Evolutionary conservation across 768 basidiomycete genomes (phyloP).

Genomic region (Panaeolus cyanescens): DNA sequence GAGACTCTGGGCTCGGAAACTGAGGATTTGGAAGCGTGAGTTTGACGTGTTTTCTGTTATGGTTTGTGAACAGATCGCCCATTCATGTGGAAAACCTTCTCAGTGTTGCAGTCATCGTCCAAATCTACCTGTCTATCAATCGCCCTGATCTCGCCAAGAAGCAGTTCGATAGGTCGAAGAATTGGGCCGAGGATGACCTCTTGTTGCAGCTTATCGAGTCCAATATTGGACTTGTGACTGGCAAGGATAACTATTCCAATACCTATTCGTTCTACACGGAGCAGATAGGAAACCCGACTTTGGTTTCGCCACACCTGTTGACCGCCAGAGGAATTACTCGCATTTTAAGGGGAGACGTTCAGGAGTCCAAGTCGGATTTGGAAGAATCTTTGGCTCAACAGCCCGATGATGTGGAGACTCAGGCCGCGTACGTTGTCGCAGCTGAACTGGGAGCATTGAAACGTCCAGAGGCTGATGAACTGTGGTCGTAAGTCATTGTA

Average conservation of each 20-base stretch:
- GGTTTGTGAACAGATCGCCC: neutral
- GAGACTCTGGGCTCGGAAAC: slow-evolving; percentile 81
- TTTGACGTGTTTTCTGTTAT: slow-evolving; percentile 33
- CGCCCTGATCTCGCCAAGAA: slow-evolving; percentile 86
- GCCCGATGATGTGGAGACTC: slow-evolving; percentile 61
- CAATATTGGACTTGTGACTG: slow-evolving; percentile 72
- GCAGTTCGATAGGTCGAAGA: slow-evolving; percentile 81
- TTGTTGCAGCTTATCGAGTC: slow-evolving; percentile 91
- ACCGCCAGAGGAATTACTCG: slow-evolving; percentile 81
- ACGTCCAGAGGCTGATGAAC: slow-evolving; percentile 61
- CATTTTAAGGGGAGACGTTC: slow-evolving; percentile 73
- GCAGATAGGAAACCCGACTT: slow-evolving; percentile 78
- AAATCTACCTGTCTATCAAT: slow-evolving; percentile 90
- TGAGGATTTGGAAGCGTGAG: slow-evolving; percentile 87
- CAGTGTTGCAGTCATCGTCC: slow-evolving; percentile 81
- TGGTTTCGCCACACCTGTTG: slow-evolving; percentile 72
- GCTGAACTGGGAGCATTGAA: slow-evolving; percentile 60
- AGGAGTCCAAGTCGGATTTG: slow-evolving; percentile 77
- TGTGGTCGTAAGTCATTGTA: slow-evolving; percentile 62
- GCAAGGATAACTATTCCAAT: slow-evolving; percentile 65
- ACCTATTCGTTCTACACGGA: slow-evolving; percentile 74
- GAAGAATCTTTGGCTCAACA: slow-evolving; percentile 71
- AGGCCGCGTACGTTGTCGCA: slow-evolving; percentile 68
- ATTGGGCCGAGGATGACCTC: slow-evolving; percentile 87
- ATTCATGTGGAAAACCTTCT: neutral